Percentiles rank a stretch among this genome's conserved stretches.
phyloP scores from a whole-genome alignment of 768 basidiomycete genomes.

The Boletellus ananiceps region DNA sequence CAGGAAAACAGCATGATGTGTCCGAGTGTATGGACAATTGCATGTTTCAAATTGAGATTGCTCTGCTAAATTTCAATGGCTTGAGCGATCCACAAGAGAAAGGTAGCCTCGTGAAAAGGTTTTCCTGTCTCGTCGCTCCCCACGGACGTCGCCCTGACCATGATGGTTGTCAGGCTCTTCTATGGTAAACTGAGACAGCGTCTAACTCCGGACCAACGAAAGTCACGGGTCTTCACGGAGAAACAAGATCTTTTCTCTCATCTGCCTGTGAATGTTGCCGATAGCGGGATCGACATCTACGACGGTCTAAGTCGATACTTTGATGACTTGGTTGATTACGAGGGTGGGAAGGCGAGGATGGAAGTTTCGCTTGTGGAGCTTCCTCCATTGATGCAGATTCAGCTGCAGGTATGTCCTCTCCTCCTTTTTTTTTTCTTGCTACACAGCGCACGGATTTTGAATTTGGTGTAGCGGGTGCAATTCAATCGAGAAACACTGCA shows the following conservation, averaged over 20 bases:
- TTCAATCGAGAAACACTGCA: slow-evolving; percentile 90
- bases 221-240: slow-evolving; percentile 59
- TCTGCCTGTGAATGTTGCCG: slow-evolving; percentile 87
- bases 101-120: slow-evolving; percentile 87
- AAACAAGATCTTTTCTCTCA: slow-evolving; percentile 93
- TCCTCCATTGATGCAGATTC: slow-evolving; percentile 90
- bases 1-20: slow-evolving; percentile 95
- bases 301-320: slow-evolving; percentile 92
- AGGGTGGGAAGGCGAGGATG: slow-evolving; percentile 83
- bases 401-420: slow-evolving; percentile 69
- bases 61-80: slow-evolving; percentile 67
- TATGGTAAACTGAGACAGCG: slow-evolving; percentile 83
- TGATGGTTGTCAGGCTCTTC: slow-evolving; percentile 54
- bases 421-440: neutral
- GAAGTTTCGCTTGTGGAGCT: slow-evolving; percentile 81
- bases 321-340: slow-evolving; percentile 81
- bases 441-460: neutral
- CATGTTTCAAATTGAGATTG: slow-evolving; percentile 97
- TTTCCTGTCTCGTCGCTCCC: neutral
- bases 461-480: slow-evolving; percentile 68
- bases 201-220: slow-evolving; percentile 35
- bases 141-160: slow-evolving; percentile 1
- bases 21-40: slow-evolving; percentile 99
- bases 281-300: slow-evolving; percentile 87
- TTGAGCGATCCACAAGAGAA: slow-evolving; percentile 41